Base-by-base conservation (phyloP, 176 grass and related monocot genomes). In the Aegilops speltoides region DNA sequence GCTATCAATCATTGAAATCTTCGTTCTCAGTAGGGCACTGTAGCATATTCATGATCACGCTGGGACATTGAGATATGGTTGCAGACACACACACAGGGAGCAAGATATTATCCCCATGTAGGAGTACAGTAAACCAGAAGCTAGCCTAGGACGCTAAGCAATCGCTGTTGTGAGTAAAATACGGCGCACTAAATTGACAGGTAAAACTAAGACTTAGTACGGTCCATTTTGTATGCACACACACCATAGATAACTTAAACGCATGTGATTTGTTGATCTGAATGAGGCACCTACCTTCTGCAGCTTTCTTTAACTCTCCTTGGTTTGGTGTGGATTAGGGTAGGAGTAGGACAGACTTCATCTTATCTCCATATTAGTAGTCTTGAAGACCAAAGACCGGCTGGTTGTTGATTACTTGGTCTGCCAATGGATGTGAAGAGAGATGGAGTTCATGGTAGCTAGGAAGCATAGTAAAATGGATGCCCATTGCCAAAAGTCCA, bases 361-460 rank as follows among this genome's bases (percentile, higher is more conserved):
- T 65, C 57, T 23, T 81, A 68, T 61, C 45, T 57, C 2, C 54
- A 57, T 62, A 79, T 71, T 60, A 75, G 4, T 15, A 80, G 59
- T 84, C 68, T 61, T 80, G 46, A 80, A 81, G 68, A 41, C 32
- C 74, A 90, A 83, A 87, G 89, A 81, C 37, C 32, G 81, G 77
- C 69, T 28, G 25, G 31, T 13, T 40, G 83, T 78, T 84, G 68
- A 16, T 20, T 63, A 56, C 31, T 81, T 76, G 28, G 59, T 91
- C 61, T 85, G 68, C 85, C 50, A 68, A 68, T 29, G 59, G 38
- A 73, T 23, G 64, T 6, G n/a, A 69, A 85, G 81, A 15, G 62
- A 80, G 29, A 68, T 52, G 31, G 22, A 73, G 60, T 25, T 45
- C 81, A 69, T 64, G 33, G 62, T 64, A 74, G 41, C 38, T 56